Conservation (phyloP, 768 basidiomycete species). For the Lactarius indigo region DNA sequence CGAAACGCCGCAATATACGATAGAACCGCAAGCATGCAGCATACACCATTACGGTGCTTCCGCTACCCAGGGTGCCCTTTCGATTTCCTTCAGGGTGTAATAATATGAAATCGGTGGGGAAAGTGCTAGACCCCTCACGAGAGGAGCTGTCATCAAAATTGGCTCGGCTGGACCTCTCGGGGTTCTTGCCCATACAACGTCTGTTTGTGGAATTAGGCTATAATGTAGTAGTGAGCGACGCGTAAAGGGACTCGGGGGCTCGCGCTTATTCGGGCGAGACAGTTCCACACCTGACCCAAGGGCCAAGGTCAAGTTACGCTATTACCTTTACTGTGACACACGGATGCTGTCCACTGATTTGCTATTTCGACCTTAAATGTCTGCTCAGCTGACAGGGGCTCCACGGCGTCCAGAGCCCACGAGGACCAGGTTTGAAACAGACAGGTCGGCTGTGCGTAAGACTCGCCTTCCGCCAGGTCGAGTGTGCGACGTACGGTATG, state of each 20-base stretch:
- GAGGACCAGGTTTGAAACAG: slow-evolving; percentile 6
- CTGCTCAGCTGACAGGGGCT: slow-evolving; percentile 19
- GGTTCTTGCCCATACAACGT: background rate
- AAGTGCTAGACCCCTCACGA: background rate
- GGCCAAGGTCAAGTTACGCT: slow-evolving; percentile 1
- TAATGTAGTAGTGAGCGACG: background rate
- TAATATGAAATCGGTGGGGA: slow-evolving; percentile 12
- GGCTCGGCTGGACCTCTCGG: background rate
- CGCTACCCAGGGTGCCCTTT: background rate
- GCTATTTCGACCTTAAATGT: slow-evolving; percentile 19
- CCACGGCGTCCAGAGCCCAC: slow-evolving; percentile 9
- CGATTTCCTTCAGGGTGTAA: slow-evolving; percentile 3
- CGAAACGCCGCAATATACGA: slow-evolving; percentile 5
- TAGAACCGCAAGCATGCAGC: slow-evolving; percentile 15
- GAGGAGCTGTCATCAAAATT: background rate
- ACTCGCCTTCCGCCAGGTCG: background rate
- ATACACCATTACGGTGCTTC: background rate
- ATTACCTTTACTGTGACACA: slow-evolving; percentile 13
- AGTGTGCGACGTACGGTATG: background rate
- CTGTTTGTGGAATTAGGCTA: background rate
- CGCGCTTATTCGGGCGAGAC: background rate
- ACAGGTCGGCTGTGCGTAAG: slow-evolving; percentile 3
- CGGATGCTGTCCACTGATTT: slow-evolving; percentile 13
- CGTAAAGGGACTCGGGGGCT: slow-evolving; percentile 10
- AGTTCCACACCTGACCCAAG: slow-evolving; percentile 11